Evolutionary conservation across 768 basidiomycete genomes (phyloP).

Genomic region (Mycena belliarum): DNA sequence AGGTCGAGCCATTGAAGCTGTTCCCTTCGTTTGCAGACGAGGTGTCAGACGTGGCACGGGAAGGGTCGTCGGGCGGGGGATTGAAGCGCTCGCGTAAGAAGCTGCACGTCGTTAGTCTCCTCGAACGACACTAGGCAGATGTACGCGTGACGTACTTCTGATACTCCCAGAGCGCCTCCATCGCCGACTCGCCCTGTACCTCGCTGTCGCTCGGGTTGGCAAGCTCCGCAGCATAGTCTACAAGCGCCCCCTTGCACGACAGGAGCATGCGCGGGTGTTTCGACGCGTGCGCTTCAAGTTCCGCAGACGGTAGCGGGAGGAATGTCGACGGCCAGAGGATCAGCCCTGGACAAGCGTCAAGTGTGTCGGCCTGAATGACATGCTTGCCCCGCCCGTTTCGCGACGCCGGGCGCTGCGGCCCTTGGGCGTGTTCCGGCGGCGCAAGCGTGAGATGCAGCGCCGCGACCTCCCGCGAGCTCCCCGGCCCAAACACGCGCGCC

Average conservation of each 20-base stretch:
- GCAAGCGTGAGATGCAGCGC: slow-evolving; percentile 61
- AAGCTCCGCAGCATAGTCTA: slow-evolving; percentile 38
- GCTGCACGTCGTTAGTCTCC: slow-evolving; percentile 11
- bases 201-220: slow-evolving; percentile 21
- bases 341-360: slow-evolving; percentile 47
- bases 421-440: slow-evolving; percentile 37
- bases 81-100: slow-evolving; percentile 28
- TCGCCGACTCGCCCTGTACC: slow-evolving; percentile 27
- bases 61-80: slow-evolving; percentile 18
- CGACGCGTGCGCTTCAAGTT: slow-evolving; percentile 51
- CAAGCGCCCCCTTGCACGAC: slow-evolving; percentile 43
- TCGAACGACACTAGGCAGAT: not conserved
- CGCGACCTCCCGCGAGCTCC: slow-evolving; percentile 41
- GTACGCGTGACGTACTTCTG: slow-evolving; percentile 31
- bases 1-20: slow-evolving; percentile 11
- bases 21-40: slow-evolving; percentile 11
- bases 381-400: not conserved
- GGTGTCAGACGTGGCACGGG: slow-evolving; percentile 7
- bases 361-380: slow-evolving; percentile 8
- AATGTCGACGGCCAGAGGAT: slow-evolving; percentile 46
- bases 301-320: slow-evolving; percentile 39
- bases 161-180: slow-evolving; percentile 41
- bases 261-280: slow-evolving; percentile 48
- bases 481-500: slow-evolving; percentile 51
- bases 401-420: not conserved